Conservation (phyloP, 1,284 basidiomycete genomes). For the Cryptococcus sp. region DNA sequence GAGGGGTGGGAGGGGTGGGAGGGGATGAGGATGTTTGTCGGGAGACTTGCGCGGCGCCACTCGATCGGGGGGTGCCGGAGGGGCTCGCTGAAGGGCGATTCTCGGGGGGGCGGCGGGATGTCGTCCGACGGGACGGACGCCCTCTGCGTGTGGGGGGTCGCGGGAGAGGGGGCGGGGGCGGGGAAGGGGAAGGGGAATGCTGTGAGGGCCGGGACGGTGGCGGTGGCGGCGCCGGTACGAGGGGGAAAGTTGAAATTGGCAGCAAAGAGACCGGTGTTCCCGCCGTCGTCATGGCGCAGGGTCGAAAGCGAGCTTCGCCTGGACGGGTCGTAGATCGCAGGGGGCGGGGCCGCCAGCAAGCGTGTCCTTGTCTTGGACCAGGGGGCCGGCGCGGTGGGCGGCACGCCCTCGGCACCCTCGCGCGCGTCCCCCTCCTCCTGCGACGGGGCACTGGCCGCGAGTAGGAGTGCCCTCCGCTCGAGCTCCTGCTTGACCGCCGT, state of each 20-base stretch:
- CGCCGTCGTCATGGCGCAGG: not conserved
- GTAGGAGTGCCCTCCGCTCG: constrained; percentile 21
- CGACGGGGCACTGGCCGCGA: too few relatives aligned
- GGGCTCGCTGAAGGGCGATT: not conserved
- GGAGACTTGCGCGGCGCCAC: constrained; percentile 30
- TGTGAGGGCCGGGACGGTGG: not conserved
- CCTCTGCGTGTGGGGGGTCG: not conserved
- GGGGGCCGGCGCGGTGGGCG: too few relatives aligned
- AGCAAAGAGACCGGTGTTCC: constrained; percentile 21
- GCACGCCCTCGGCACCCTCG: too few relatives aligned
- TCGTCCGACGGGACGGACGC: not conserved
- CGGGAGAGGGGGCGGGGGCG: not conserved
- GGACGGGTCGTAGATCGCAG: constrained; percentile 23
- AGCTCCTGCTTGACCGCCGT: constrained; percentile 35
- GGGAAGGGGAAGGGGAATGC: constrained; percentile 8
- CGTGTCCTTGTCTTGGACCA: too few relatives aligned
- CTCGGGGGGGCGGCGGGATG: not conserved
- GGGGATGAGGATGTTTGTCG: constrained; percentile 12
- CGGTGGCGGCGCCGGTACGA: constrained; percentile 2
- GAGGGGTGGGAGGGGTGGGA: too few relatives aligned
- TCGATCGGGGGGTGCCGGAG: constrained; percentile 11
- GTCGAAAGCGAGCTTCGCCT: constrained; percentile 19
- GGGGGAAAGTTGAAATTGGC: constrained; percentile 35
- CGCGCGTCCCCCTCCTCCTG: too few relatives aligned
- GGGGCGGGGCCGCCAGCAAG: constrained; percentile 12